Evolutionary conservation across 73 alveolate species (phyloP).

Genomic region (Symbiodinium pilosum): DNA sequence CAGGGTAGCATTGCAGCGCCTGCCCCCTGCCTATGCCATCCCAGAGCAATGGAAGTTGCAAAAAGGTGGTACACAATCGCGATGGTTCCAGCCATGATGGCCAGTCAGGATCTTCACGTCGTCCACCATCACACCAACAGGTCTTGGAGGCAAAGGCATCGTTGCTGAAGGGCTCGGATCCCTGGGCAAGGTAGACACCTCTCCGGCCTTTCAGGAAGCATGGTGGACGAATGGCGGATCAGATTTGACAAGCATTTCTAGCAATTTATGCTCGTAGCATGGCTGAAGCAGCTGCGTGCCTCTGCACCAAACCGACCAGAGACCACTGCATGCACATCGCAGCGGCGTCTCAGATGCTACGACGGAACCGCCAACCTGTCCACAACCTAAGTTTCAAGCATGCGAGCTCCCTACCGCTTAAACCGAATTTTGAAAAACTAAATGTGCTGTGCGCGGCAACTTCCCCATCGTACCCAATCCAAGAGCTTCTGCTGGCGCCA

Average conservation of each 20-base stretch:
- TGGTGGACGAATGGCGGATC: too few species aligned
- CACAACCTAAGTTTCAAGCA: not conserved
- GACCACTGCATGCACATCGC: not conserved
- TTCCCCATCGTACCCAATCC: conserved; percentile 6
- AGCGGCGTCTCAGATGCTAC: not conserved
- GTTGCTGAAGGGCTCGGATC: not conserved
- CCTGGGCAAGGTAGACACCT: not conserved
- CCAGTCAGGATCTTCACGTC: not conserved
- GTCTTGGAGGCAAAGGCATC: not conserved
- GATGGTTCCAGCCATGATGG: conserved; percentile 25
- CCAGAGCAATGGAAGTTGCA: not conserved
- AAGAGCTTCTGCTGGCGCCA: not conserved
- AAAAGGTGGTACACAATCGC: not conserved
- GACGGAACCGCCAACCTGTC: not conserved
- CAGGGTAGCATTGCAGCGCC: not conserved
- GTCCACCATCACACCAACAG: conserved; percentile 3
- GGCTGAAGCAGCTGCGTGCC: too few species aligned
- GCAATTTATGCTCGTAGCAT: too few species aligned
- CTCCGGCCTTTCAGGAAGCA: not conserved
- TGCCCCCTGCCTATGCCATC: conserved; percentile 30
- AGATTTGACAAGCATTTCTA: too few species aligned
- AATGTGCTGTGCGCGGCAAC: not conserved
- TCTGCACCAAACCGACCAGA: not conserved
- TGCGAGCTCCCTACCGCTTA: too few species aligned
- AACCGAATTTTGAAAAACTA: too few species aligned